These are phyloP conservation scores for Sphagnurus paluster DNA, from an alignment of 1,284 basidiomycete genomes.

Conservation along the genomic window DNA sequence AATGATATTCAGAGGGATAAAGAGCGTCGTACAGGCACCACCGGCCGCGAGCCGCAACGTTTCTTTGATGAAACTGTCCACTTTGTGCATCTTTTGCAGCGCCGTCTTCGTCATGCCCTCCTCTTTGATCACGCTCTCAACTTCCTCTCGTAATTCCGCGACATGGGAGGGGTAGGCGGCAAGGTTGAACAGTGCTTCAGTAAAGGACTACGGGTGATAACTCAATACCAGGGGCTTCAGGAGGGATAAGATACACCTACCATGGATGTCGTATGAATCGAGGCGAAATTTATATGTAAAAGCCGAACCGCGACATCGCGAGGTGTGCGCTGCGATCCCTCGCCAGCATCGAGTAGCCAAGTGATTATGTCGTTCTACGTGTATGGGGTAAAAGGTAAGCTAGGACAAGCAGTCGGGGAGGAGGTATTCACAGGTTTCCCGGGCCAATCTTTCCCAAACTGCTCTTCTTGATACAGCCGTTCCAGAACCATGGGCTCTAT, in stretches of 20 bases:
- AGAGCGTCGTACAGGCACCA: slow-evolving; percentile 25
- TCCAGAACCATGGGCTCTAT: too few relatives aligned
- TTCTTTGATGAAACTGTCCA: slow-evolving; percentile 54
- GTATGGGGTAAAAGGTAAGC: too few relatives aligned
- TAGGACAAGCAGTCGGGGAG: too few relatives aligned
- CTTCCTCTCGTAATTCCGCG: slow-evolving; percentile 44
- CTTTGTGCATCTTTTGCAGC: slow-evolving; percentile 42
- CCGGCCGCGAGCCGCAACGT: slow-evolving; percentile 37
- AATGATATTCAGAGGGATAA: not conserved
- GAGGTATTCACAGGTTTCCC: not conserved
- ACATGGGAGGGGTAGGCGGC: slow-evolving; percentile 41
- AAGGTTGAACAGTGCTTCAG: slow-evolving; percentile 38
- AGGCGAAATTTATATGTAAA: slow-evolving; percentile 34
- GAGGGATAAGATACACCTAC: slow-evolving; percentile 9
- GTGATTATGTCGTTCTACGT: slow-evolving; percentile 39
- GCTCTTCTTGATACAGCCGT: too few relatives aligned
- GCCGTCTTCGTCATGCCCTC: slow-evolving; percentile 48
- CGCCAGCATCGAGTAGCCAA: slow-evolving; percentile 35
- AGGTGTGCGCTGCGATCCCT: slow-evolving; percentile 24
- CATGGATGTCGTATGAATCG: slow-evolving; percentile 34
- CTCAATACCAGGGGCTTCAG: not conserved
- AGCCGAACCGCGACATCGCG: slow-evolving; percentile 28
- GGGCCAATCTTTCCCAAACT: too few relatives aligned
- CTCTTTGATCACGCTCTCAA: slow-evolving; percentile 34
- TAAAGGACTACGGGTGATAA: slow-evolving; percentile 26